Conservation (phyloP, 2,329 filamentous ascomycete species). For the Curvularia hawaiiensis region DNA sequence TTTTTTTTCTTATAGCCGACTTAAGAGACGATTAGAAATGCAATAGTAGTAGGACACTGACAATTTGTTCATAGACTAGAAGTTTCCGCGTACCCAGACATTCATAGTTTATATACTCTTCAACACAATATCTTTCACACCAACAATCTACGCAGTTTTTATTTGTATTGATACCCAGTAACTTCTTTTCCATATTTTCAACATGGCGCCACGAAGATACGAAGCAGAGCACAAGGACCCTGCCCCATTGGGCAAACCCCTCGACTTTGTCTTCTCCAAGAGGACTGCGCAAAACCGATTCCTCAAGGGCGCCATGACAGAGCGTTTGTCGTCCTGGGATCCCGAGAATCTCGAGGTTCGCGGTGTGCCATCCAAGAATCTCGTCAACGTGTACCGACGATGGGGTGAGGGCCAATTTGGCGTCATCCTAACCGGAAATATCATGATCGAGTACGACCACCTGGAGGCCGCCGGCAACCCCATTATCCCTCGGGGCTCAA, state of each 20-base stretch:
- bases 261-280: slow-evolving; percentile 55
- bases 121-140: background rate
- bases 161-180: slow-evolving; percentile 6
- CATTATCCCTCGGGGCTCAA: slow-evolving; percentile 61
- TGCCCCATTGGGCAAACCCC: slow-evolving; percentile 50
- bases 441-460: slow-evolving; percentile 69
- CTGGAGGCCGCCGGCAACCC: slow-evolving; percentile 61
- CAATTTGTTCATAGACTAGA: background rate
- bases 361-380: slow-evolving; percentile 59
- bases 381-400: slow-evolving; percentile 58
- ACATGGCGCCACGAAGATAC: slow-evolving; percentile 49
- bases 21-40: slow-evolving; percentile 15
- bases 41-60: background rate
- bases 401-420: slow-evolving; percentile 58
- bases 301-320: slow-evolving; percentile 71
- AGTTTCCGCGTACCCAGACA: background rate
- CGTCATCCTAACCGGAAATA: slow-evolving; percentile 66
- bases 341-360: slow-evolving; percentile 58
- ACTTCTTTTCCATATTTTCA: background rate
- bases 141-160: background rate
- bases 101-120: background rate
- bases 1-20: background rate
- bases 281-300: slow-evolving; percentile 67
- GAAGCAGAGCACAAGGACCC: slow-evolving; percentile 49
- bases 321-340: slow-evolving; percentile 66